Evolutionary conservation across 2,329 filamentous ascomycete genomes (phyloP).

Genomic region (Ophiostoma perfectum): DNA sequence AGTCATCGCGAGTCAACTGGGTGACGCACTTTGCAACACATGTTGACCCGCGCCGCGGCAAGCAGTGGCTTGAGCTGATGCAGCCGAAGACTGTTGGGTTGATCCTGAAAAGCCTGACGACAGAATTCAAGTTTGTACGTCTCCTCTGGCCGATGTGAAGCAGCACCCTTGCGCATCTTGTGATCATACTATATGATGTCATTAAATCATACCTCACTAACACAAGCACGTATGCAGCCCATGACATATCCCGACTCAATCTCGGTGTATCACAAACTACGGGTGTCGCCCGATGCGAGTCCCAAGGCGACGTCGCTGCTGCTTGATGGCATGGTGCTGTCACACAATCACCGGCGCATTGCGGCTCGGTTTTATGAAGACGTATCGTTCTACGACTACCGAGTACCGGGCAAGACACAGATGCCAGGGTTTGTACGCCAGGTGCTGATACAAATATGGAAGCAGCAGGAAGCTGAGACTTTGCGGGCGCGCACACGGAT

Average conservation of each 20-base stretch:
- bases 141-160: not conserved
- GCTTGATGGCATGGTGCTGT: slow-evolving; percentile 61
- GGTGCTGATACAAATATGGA: slow-evolving; percentile 35
- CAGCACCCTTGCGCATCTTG: not conserved
- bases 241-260: slow-evolving; percentile 79
- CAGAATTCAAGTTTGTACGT: slow-evolving; percentile 82
- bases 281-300: slow-evolving; percentile 42
- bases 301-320: slow-evolving; percentile 50
- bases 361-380: slow-evolving; percentile 74
- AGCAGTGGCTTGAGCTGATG: slow-evolving; percentile 64
- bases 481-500: slow-evolving; percentile 49
- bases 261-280: slow-evolving; percentile 76
- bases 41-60: slow-evolving; percentile 55
- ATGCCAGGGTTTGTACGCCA: slow-evolving; percentile 41
- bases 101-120: slow-evolving; percentile 72
- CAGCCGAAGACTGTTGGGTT: slow-evolving; percentile 62
- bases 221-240: slow-evolving; percentile 46
- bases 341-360: slow-evolving; percentile 64
- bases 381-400: slow-evolving; percentile 68
- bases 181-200: not conserved
- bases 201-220: not conserved
- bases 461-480: slow-evolving; percentile 52
- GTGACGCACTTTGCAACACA: slow-evolving; percentile 61
- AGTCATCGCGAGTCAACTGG: slow-evolving; percentile 76
- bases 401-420: slow-evolving; percentile 34